These are phyloP conservation scores for Cyclotella sp. DNA, from an alignment of 108 stramenopile genomes.

Conservation along the genomic window DNA sequence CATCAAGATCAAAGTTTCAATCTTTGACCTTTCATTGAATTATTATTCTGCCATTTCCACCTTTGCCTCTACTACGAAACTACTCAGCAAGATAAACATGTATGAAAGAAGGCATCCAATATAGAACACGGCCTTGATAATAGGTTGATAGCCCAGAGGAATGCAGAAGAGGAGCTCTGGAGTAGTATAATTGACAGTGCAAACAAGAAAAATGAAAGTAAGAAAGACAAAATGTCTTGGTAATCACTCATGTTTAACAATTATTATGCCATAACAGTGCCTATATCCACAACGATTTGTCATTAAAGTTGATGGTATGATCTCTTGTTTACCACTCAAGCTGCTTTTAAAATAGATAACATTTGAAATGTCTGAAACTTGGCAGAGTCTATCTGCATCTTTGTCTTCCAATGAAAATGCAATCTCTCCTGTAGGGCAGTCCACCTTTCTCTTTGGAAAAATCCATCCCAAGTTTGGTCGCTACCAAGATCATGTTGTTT, in stretches of 20 bases:
- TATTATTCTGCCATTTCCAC: too few species aligned
- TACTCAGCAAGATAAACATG: constrained; percentile 37
- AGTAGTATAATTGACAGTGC: constrained; percentile 1
- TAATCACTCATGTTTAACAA: background rate
- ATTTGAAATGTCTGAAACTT: constrained; percentile 26
- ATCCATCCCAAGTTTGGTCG: constrained; percentile 35
- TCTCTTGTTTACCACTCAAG: background rate
- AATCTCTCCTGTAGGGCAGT: constrained; percentile 43
- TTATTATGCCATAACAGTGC: background rate
- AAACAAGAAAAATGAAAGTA: background rate
- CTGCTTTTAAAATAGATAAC: background rate
- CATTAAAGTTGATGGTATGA: constrained; percentile 38
- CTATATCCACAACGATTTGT: constrained; percentile 49
- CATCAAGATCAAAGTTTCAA: too few species aligned
- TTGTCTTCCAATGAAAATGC: constrained; percentile 75
- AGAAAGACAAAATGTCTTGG: too few species aligned
- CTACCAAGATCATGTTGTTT: constrained; percentile 39
- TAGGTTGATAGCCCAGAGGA: constrained; percentile 63
- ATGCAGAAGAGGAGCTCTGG: constrained; percentile 56
- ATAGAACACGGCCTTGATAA: constrained; percentile 46
- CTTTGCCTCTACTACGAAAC: too few species aligned
- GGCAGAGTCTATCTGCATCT: constrained; percentile 59
- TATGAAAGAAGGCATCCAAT: constrained; percentile 38
- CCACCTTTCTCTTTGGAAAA: constrained; percentile 41
- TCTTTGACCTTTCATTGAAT: too few species aligned